Base-by-base conservation (phyloP, 768 basidiomycete species). In the Dacryopinax spathularia region DNA sequence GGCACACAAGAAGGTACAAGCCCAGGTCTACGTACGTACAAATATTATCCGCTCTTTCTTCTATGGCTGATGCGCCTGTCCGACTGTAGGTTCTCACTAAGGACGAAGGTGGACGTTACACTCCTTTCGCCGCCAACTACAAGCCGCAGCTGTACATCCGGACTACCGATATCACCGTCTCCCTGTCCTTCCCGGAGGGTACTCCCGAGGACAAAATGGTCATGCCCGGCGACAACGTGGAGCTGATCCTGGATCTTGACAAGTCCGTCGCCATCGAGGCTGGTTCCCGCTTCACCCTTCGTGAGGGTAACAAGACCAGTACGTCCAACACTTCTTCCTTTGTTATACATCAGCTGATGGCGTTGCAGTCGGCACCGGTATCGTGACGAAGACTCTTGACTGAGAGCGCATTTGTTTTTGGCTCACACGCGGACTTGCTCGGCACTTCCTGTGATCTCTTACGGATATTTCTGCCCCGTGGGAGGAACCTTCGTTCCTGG, bases 221-320 rank as follows among this genome's bases (percentile, higher is more conserved):
- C 68, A 94, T 96, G 91, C 95, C 95, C 60, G 95, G 95, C 66
- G 95, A 98, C 78, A 95, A 95, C 70, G 86, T 98, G 62, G 93
- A 96, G 76, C 86, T 98, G 79, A 80, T 90, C 62, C 91, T 89
- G 72, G 78, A 82, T 29, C 81, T 97, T 35, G 81, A 86, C 27
- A 84, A 86, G 69, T 91, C 94, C 71, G 86, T 96, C 66, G 92
- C 92, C 25, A 82, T 89, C 41, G 95, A 97, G 75, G 81, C 84
- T 66, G 92, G 95, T 61, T 85, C 87, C 65, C 84, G 93, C 61
- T 96, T 97, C 77, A 97, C 94, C 27, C 83, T 96, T 65, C 87
- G 93, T 68, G 93, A 96, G 75, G 93, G 91, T 68, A 90, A 91
- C 72, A 94, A 85, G 78, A 97, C 95, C 10, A 82, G 89, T 91